A percentile compares a stretch with the other conserved stretches of the same genome.
These are phyloP conservation scores for Chamaenerion angustifolium DNA, from an alignment of 345 rosid species.

Conservation along the genomic window DNA sequence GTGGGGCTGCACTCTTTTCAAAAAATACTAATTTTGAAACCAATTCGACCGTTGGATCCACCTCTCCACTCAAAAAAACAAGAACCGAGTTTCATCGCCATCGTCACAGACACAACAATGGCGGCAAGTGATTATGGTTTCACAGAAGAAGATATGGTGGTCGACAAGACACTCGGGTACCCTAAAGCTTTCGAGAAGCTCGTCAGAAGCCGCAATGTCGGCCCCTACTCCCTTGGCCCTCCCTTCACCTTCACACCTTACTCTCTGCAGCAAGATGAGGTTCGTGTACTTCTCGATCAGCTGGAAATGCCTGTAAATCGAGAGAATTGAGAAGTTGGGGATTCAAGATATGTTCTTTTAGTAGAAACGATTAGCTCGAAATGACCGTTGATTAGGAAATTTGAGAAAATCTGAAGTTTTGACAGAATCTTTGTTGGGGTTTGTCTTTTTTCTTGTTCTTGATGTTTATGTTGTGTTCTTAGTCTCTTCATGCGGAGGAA, in stretches of 20 bases:
- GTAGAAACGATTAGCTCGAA: too few relatives aligned
- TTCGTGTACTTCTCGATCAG: constrained; percentile 2
- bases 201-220: constrained; percentile 31
- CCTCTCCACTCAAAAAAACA: background rate
- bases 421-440: background rate
- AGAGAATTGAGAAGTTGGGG: too few relatives aligned
- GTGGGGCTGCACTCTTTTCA: background rate
- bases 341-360: too few relatives aligned
- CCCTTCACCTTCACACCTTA: constrained; percentile 64
- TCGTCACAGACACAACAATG: background rate
- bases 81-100: background rate
- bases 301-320: too few relatives aligned
- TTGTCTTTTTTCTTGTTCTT: background rate
- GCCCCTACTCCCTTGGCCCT: constrained; percentile 44
- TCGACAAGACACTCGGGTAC: constrained; percentile 59
- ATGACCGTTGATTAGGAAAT: too few relatives aligned
- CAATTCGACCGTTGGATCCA: constrained; percentile 5
- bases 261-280: constrained; percentile 48
- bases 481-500: constrained; percentile 24
- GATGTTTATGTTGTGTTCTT: too few relatives aligned
- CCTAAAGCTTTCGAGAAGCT: constrained; percentile 67
- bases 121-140: constrained; percentile 31
- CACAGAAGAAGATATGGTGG: constrained; percentile 40
- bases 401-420: too few relatives aligned
- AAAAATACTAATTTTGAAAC: constrained; percentile 4